Evolutionary conservation across 2,329 filamentous ascomycete species (phyloP).

Genomic region (Sporothrix dimorphospora): DNA sequence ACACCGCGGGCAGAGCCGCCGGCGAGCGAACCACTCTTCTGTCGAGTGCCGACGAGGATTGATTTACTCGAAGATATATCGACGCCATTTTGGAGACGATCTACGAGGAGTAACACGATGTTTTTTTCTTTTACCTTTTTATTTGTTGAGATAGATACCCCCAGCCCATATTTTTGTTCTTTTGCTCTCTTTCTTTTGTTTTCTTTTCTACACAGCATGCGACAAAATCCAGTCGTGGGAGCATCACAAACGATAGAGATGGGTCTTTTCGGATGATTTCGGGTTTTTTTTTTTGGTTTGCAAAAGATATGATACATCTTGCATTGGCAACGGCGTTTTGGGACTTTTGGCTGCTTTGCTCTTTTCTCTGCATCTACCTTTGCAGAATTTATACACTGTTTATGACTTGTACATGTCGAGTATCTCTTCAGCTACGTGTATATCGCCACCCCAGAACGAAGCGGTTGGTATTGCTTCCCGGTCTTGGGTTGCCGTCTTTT

Average conservation of each 20-base stretch:
- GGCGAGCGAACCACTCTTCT: slow-evolving; percentile 28
- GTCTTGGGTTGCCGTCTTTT: neutral
- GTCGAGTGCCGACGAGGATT: neutral
- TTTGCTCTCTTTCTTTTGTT: neutral
- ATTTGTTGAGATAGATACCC: slow-evolving; percentile 12
- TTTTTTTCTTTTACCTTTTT: neutral
- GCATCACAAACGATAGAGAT: neutral
- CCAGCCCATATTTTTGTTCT: neutral
- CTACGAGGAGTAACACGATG: neutral
- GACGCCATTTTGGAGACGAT: neutral
- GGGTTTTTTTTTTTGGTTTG: neutral
- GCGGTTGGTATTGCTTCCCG: neutral
- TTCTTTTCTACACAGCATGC: neutral
- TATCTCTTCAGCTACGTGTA: neutral
- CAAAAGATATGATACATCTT: neutral
- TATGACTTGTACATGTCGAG: neutral
- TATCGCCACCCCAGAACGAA: no score
- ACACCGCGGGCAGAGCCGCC: neutral
- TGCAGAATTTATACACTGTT: neutral
- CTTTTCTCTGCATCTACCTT: neutral
- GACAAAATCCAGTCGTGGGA: neutral
- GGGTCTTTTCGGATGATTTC: neutral
- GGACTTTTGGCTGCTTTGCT: neutral
- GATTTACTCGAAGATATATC: neutral
- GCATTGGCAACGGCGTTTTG: neutral